Evolutionary conservation across 1,284 basidiomycete species (phyloP), one percentile per base, ranked within the genome.

Genomic region (Puccinia polysora): DNA sequence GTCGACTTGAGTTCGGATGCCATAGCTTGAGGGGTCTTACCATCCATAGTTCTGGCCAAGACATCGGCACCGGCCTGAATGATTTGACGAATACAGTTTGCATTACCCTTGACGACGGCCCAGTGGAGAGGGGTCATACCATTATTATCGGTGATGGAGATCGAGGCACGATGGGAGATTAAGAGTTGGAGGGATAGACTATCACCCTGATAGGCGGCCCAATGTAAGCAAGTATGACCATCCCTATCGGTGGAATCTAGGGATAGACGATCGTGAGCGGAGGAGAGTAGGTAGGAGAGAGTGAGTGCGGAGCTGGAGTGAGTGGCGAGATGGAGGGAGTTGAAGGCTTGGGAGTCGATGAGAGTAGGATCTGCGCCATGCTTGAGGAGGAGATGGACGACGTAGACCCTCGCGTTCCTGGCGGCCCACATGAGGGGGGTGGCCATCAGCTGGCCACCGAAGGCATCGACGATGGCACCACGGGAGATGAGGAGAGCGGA

Each of bases 181-280:
- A 99, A 81, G 38, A 98, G 81, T 75, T 97, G 91, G 1, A 98
- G 91, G 0, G 90, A 93, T 25, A 98, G 85, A 0, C 91, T 93
- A 78, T 99, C 96, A 53, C 95, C 95, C 80, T 98, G 96, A 81
- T 97, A 98, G 3, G 93, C 91, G 1, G 96, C 96, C 96, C 96
- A 98, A 91, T 97, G 97, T 65, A 99, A 84, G 0, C 91, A 85
- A 0, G 95, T 97, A 78, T 98, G 96, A 0, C 95, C 95, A 47
- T 93, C 90, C 0, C 87, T 83, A 80, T 99, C 96, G 52, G 87
- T 85, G 7, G 68, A 62, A 63, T 95, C 88, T 40, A 86, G 2
- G 25, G 12, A 15, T n/a, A 63, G 18, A 8, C 49, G 15, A 53
- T 40, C 73, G 63, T 55, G 78, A 75, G 59, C 55, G 23, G 38